These are phyloP conservation scores for Candida cerambycidarum DNA, from an alignment of 805 yeast species.

Conservation along the genomic window DNA sequence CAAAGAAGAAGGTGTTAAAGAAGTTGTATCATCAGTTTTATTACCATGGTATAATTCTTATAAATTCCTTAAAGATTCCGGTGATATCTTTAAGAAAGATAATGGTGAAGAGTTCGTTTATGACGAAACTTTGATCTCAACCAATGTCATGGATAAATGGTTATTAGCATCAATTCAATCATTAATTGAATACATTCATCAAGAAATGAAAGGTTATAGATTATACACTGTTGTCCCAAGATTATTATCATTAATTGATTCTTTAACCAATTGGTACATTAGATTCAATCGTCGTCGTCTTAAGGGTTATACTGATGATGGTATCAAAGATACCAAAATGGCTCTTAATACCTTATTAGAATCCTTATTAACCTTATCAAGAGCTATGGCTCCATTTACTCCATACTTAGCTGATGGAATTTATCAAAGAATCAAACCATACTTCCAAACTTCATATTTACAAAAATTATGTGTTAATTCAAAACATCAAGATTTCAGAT, in stretches of 20 bases:
- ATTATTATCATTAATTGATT: constrained; percentile 83
- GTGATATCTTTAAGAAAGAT: constrained; percentile 77
- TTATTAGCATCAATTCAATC: constrained; percentile 94
- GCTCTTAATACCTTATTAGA: constrained; percentile 92
- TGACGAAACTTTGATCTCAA: constrained; percentile 62
- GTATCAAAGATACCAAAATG: constrained; percentile 75
- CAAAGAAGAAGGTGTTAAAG: constrained; percentile 98
- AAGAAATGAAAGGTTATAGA: constrained; percentile 87
- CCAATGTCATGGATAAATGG: constrained; percentile 98
- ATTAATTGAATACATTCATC: constrained; percentile 78
- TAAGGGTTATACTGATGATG: constrained; percentile 80
- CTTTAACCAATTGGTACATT: constrained; percentile 97
- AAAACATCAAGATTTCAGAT: constrained; percentile 59
- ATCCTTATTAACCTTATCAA: constrained; percentile 80
- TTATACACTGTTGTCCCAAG: constrained; percentile 96
- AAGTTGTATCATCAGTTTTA: constrained; percentile 91
- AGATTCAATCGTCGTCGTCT: constrained; percentile 97
- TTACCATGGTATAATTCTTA: constrained; percentile 99
- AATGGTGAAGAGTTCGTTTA: constrained; percentile 69
- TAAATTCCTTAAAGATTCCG: constrained; percentile 95
- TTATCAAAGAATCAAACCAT: constrained; percentile 69
- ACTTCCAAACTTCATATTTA: constrained; percentile 60
- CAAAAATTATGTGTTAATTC: constrained; percentile 39
- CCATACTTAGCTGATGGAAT: constrained; percentile 93
- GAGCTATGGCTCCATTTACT: constrained; percentile 99